Evolutionary conservation across 2,329 filamentous ascomycete genomes (phyloP).

Genomic region (Ascochyta lentis): DNA sequence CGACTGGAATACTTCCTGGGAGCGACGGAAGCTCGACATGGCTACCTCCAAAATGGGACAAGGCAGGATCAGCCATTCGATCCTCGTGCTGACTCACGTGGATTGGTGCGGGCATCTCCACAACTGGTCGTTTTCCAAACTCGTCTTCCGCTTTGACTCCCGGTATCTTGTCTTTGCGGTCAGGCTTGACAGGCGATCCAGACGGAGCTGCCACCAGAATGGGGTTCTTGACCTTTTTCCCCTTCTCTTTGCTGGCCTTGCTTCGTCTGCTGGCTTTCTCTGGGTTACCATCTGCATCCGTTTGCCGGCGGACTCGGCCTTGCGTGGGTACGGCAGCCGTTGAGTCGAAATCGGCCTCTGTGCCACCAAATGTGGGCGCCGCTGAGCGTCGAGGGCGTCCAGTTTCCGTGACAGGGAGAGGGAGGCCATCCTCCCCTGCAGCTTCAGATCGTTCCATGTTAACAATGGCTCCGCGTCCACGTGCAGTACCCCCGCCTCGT

Average conservation of each 20-base stretch:
- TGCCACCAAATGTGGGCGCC: slow-evolving; percentile 75
- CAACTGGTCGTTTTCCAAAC: slow-evolving; percentile 33
- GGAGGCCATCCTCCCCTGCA: slow-evolving; percentile 48
- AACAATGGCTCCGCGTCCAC: slow-evolving; percentile 65
- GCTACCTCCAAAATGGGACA: slow-evolving; percentile 13
- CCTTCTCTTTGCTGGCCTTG: slow-evolving; percentile 49
- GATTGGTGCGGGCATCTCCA: slow-evolving; percentile 38
- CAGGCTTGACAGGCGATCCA: slow-evolving; percentile 45
- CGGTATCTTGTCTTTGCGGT: slow-evolving; percentile 40
- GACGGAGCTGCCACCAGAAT: slow-evolving; percentile 49
- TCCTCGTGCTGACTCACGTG: slow-evolving; percentile 36
- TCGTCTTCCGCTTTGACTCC: slow-evolving; percentile 47
- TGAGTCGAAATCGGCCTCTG: slow-evolving; percentile 67
- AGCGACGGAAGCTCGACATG: slow-evolving; percentile 9
- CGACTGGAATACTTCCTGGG: slow-evolving; percentile 24
- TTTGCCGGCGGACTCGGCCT: slow-evolving; percentile 45
- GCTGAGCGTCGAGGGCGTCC: slow-evolving; percentile 60
- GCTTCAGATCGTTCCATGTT: slow-evolving; percentile 51
- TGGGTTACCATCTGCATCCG: slow-evolving; percentile 41
- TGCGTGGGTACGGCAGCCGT: slow-evolving; percentile 38
- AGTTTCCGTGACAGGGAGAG: slow-evolving; percentile 54
- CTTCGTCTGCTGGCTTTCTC: slow-evolving; percentile 52
- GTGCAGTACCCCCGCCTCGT: slow-evolving; percentile 50
- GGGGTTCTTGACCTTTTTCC: slow-evolving; percentile 51
- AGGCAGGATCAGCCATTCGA: slow-evolving; percentile 34